Conservation (phyloP, 106 monocot species). For the Allium cepa region DNA sequence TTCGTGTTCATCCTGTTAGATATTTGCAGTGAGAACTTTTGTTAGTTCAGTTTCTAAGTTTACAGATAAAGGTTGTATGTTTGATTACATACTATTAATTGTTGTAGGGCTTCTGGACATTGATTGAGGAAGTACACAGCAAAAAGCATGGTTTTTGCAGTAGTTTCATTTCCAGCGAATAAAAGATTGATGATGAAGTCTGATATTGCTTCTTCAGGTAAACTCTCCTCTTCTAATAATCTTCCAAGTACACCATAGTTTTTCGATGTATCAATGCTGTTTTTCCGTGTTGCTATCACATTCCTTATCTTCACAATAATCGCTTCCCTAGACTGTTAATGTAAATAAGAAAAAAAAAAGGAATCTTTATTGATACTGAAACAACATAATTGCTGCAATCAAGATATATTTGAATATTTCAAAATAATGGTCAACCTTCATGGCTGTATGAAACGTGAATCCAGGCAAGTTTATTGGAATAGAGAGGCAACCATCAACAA, state of each 20-base stretch:
- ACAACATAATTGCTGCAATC: too few relatives aligned
- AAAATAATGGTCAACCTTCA: constrained; percentile 21
- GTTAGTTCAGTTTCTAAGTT: too few relatives aligned
- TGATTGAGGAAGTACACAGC: constrained; percentile 42
- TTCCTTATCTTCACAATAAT: constrained; percentile 36
- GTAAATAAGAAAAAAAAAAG: not conserved
- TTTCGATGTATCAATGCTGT: constrained; percentile 3
- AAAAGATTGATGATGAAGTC: constrained; percentile 44
- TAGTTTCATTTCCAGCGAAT: constrained; percentile 42
- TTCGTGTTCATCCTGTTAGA: constrained; percentile 23
- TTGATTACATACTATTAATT: constrained; percentile 17
- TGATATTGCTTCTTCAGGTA: constrained; percentile 17
- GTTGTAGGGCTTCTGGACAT: constrained; percentile 27
- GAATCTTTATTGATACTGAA: too few relatives aligned
- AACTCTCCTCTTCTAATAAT: constrained; percentile 26
- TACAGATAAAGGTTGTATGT: too few relatives aligned
- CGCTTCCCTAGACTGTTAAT: constrained; percentile 24
- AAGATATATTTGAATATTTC: not conserved
- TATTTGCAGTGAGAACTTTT: too few relatives aligned
- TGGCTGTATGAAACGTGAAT: constrained; percentile 33
- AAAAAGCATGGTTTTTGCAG: constrained; percentile 44
- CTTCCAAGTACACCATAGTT: constrained; percentile 25
- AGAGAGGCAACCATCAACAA: constrained; percentile 43
- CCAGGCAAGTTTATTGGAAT: constrained; percentile 33
- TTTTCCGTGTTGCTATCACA: constrained; percentile 2